Conservation (phyloP, 2,329 filamentous ascomycete genomes). For the Monosporascus sp. region DNA sequence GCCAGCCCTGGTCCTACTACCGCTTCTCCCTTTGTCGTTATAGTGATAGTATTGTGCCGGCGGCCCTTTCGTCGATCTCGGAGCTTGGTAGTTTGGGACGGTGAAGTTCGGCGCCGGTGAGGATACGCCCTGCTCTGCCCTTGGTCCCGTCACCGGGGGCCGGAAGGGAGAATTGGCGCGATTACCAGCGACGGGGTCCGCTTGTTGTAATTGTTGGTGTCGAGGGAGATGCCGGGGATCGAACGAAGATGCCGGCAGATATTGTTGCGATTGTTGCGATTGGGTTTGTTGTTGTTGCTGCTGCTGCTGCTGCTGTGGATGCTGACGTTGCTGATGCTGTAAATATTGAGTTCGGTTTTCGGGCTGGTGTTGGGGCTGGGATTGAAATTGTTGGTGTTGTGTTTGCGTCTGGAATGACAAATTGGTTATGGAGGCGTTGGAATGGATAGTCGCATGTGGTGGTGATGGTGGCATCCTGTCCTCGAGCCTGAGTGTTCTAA, state of each 20-base stretch:
- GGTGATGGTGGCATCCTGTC: constrained; percentile 3
- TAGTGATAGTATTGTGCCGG: not conserved
- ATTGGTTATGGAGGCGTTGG: not conserved
- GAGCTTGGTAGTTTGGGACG: not conserved
- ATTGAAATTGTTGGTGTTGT: not conserved
- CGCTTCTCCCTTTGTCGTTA: not conserved
- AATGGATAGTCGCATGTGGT: not conserved
- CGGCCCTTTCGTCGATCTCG: not conserved
- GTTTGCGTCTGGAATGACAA: not conserved
- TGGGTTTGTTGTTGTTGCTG: not conserved
- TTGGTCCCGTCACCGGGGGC: not conserved
- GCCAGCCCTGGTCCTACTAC: no score
- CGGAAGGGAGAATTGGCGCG: not conserved
- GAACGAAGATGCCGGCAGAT: not conserved
- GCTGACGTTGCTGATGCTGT: not conserved
- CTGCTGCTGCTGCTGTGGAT: not conserved
- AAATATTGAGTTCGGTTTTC: not conserved
- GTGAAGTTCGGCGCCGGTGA: not conserved
- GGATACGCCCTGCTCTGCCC: not conserved
- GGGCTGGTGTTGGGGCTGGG: no score
- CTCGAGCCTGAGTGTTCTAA: not conserved
- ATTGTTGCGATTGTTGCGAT: not conserved
- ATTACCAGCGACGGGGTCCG: not conserved
- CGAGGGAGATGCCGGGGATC: not conserved
- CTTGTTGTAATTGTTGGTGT: not conserved